Conservation (phyloP, 495 filamentous ascomycete species). For the Neurospora sp. region DNA sequence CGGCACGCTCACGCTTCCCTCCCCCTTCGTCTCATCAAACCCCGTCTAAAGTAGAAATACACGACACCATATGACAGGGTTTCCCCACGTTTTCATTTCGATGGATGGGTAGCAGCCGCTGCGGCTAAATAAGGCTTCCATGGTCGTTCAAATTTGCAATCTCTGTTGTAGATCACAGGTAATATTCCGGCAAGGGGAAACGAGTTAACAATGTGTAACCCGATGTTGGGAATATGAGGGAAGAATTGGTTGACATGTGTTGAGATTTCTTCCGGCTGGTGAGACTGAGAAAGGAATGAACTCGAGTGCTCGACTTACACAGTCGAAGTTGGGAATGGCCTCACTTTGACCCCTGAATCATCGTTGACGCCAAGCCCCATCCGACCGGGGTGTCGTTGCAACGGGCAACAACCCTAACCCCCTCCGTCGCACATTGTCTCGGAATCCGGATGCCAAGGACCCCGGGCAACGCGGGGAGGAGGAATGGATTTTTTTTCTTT, state of each 20-base stretch:
- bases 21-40: background rate
- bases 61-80: too few species aligned
- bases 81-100: too few species aligned
- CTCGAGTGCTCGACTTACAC: background rate
- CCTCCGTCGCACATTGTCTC: background rate
- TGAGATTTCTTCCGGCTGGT: background rate
- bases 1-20: conserved; percentile 10
- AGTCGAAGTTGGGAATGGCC: background rate
- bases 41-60: too few species aligned
- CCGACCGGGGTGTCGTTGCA: background rate
- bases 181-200: too few species aligned
- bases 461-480: background rate
- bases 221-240: too few species aligned
- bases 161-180: too few species aligned
- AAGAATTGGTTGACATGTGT: background rate
- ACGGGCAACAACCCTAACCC: background rate
- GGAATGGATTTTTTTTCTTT: background rate
- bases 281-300: background rate
- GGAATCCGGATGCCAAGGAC: background rate
- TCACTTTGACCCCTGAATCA: background rate
- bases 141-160: too few species aligned
- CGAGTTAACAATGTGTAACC: too few species aligned
- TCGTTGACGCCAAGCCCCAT: background rate
- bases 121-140: too few species aligned
- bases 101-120: too few species aligned